phyloP scores from a whole-genome alignment of 768 basidiomycete species.

The Boletus eberwhitei region DNA sequence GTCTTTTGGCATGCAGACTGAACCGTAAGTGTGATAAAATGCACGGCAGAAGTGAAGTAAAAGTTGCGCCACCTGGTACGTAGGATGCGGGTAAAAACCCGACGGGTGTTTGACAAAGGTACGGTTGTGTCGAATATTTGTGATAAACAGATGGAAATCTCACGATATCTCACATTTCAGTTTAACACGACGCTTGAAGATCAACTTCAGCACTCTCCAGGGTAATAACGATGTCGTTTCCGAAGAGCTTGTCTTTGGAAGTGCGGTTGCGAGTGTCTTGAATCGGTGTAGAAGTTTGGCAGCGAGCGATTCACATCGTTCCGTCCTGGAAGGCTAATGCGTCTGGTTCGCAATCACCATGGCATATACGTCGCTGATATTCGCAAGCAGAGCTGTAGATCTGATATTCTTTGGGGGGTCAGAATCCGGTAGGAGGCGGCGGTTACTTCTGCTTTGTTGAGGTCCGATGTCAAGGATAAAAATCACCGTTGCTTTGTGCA shows the following conservation, averaged over 20 bases:
- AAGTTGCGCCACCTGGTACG: slow-evolving; percentile 13
- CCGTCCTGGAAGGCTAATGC: too few relatives aligned
- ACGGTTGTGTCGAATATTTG: slow-evolving; percentile 7
- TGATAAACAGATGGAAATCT: slow-evolving; percentile 14
- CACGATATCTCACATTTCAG: slow-evolving; percentile 13
- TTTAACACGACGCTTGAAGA: neutral
- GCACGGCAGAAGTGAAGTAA: neutral
- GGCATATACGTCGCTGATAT: neutral
- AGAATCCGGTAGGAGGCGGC: neutral
- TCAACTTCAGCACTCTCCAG: neutral
- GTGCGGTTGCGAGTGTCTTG: neutral
- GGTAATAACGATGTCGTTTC: neutral
- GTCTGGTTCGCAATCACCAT: neutral
- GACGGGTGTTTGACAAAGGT: slow-evolving; percentile 20
- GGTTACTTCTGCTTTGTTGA: slow-evolving; percentile 16
- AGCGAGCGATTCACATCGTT: neutral
- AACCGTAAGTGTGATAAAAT: neutral
- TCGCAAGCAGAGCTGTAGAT: neutral
- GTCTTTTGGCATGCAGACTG: neutral
- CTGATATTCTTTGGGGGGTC: neutral
- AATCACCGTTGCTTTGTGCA: slow-evolving; percentile 10
- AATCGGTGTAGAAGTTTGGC: neutral
- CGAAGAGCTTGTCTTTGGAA: neutral
- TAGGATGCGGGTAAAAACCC: slow-evolving; percentile 2
- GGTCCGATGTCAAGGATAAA: slow-evolving; percentile 12